Evolutionary conservation across 2,329 filamentous ascomycete genomes (phyloP), one percentile per base, ranked within the genome.

Genomic region (Alternaria angustiovoidea): DNA sequence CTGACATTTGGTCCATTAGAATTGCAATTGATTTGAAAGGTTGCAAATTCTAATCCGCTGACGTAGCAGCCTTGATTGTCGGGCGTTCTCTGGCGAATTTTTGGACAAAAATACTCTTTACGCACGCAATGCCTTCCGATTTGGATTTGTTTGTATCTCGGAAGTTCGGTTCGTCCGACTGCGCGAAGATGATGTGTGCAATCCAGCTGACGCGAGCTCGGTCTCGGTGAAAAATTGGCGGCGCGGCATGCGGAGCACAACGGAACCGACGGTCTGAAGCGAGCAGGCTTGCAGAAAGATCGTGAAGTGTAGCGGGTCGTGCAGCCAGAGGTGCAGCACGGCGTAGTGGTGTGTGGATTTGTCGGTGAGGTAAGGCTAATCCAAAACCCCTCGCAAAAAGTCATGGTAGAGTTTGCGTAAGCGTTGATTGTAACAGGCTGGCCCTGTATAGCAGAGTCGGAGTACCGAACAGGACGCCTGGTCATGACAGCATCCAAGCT

Each of bases 161-260:
- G 61, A 58, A 16, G 41, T 34, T 64, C 26, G 49, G 30, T 64
- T 64, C 26, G 20, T 57, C 62, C 62, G 62, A 54, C 22, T 51
- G 44, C n/a, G 49, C 28, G 51, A 28, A 47, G 20, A 42, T 57
- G 38, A 53, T 57, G 54, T 54, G 47, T 22, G 53, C 42, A 54
- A 41, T 54, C 24, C 58, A 65, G 58, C 58, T 65, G 61, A 67
- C 64, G 59, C 60, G 52, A 59, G 52, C 30, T 57, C 60, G 63
- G 65, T 57, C 59, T 62, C 59, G 57, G 54, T 38, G 28, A 41
- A 48, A 53, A 57, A 43, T 43, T 49, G 28, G 54, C 24, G 43
- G 58, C 34, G 39, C 51, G 54, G 58, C 38, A 43, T 11, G 26
- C 58, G 58, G 58, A 61, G 22, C 48, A 26, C 43, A 18, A 36